Base-by-base conservation (phyloP, 2,329 filamentous ascomycete species). In the Helotiales sp. region DNA sequence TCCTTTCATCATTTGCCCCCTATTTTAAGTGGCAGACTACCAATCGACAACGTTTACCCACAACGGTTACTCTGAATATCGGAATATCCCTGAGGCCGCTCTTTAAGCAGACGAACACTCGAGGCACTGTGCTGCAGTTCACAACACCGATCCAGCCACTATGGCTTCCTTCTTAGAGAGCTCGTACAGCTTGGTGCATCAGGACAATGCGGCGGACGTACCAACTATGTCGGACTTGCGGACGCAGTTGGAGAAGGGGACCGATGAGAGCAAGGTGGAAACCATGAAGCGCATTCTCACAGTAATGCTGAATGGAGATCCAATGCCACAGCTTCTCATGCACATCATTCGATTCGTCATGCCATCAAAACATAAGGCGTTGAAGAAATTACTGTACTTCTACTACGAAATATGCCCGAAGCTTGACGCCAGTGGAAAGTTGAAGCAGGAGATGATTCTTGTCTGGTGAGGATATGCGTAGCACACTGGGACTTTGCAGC, bases 321-420 rank as follows among this genome's bases (percentile, higher is more conserved):
- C 95, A 38, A 95, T 99, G 88, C 89, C 93, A 25, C 88, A 92
- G 67, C 82, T 99, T 19, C 86, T 99, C 68, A 99, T 99, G 95
- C 95, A 98, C 79, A 99, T 99, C 72, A 99, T 99, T 75, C 91
- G 95, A 74, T 99, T 99, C 74, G 93, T 99, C 69, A 99, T 99
- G 95, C 95, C 95, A 13, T 96, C 92, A 63, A 97, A 96, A 80
- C 91, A 90, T 76, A 99, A 99, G 79, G 81, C 89, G 40, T 81
- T 99, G 70, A 99, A 99, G 85, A 99, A 99, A 81, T 83, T 99
- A 61, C 84, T 99, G 55, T 99, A 99, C 78, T 95, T 99, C 76
- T 99, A 99, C 80, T 97, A 98, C 74, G 95, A 99, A 78, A 95
- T 98, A 73, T 98, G 95, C 75, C 95, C 93, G 38, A 99, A 99